phyloP scores from a whole-genome alignment of 768 basidiomycete species.

The Hydnomerulius pinastri region DNA sequence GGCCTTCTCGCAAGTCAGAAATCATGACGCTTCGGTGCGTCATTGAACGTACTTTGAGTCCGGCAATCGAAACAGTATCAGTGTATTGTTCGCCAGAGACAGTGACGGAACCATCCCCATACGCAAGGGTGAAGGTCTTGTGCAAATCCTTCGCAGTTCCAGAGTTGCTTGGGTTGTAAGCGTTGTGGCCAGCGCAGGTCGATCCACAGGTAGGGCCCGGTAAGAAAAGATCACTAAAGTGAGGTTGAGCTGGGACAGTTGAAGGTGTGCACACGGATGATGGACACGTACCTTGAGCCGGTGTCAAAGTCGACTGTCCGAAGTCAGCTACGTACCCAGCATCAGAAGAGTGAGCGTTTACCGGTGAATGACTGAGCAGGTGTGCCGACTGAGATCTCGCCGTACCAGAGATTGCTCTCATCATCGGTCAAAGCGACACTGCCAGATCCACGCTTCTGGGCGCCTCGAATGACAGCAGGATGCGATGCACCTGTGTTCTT shows the following conservation, averaged over 20 bases:
- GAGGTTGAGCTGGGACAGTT: not conserved
- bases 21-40: not conserved
- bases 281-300: conserved; percentile 19
- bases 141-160: conserved; percentile 26
- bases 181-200: conserved; percentile 29
- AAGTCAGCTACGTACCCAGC: not conserved
- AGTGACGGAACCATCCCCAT: conserved; percentile 36
- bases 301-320: conserved; percentile 29
- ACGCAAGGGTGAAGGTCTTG: conserved; percentile 31
- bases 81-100: conserved; percentile 38
- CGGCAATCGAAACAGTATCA: conserved; percentile 27
- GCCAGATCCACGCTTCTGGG: not conserved
- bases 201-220: not conserved
- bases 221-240: conserved; percentile 19
- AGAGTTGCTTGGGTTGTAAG: conserved; percentile 24
- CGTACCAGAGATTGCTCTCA: conserved; percentile 6
- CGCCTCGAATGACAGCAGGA: not conserved
- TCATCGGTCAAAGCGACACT: not conserved
- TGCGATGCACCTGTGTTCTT: conserved; percentile 1
- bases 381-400: conserved; percentile 12
- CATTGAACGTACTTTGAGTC: conserved; percentile 1
- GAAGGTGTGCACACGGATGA: not conserved
- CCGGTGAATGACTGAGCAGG: conserved; percentile 8
- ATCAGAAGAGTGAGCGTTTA: not conserved
- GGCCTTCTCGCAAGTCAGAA: conserved; percentile 9